phyloP scores from a whole-genome alignment of 441 rosid species.

The Mallotus japonicus region DNA sequence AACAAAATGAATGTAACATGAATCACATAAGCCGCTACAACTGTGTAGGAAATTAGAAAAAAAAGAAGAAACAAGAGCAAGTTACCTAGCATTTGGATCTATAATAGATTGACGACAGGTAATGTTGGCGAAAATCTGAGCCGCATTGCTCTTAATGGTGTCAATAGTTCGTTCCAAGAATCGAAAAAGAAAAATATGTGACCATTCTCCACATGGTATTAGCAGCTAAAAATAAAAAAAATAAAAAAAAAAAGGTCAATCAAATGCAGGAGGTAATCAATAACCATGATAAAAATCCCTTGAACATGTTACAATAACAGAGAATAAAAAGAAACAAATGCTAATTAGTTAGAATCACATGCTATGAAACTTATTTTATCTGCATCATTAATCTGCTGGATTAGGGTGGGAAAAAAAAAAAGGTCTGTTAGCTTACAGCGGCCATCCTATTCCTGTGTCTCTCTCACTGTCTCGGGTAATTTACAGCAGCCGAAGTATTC shows the following conservation, averaged over 20 bases:
- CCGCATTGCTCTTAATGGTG: constrained; percentile 42
- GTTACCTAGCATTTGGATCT: constrained; percentile 37
- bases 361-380: too few relatives aligned
- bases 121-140: constrained; percentile 31
- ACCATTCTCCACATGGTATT: constrained; percentile 42
- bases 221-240: constrained; percentile 30
- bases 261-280: too few relatives aligned
- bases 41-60: neutral
- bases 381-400: too few relatives aligned
- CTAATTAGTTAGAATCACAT: too few relatives aligned
- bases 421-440: neutral
- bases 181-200: constrained; percentile 33
- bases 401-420: neutral
- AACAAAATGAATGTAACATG: neutral
- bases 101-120: constrained; percentile 23
- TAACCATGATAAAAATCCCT: too few relatives aligned
- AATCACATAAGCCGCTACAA: too few relatives aligned
- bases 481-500: too few relatives aligned
- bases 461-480: neutral
- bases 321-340: neutral
- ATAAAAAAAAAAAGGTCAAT: too few relatives aligned
- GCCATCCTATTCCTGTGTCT: neutral
- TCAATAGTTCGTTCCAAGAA: constrained; percentile 43
- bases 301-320: neutral
- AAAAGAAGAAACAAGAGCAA: neutral